These are phyloP conservation scores for Candida vartiovaarae DNA, from an alignment of 805 yeast genomes.

Conservation along the genomic window DNA sequence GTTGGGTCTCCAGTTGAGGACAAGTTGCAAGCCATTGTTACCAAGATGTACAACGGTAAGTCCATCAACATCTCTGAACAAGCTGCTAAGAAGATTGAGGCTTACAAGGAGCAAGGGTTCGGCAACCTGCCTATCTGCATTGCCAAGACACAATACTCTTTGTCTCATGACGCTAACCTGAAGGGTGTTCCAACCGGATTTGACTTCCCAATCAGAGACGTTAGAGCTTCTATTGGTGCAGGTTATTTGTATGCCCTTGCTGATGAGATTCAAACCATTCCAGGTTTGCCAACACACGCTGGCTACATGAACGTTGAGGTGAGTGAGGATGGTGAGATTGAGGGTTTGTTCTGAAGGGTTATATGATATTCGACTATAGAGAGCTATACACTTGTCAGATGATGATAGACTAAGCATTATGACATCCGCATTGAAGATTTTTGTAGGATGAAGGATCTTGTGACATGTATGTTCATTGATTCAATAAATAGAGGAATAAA, in stretches of 20 bases:
- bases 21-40: constrained; percentile 60
- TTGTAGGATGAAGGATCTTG: too few species aligned
- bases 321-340: constrained; percentile 72
- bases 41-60: constrained; percentile 72
- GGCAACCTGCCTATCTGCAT: constrained; percentile 75
- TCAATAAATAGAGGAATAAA: not conserved
- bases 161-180: constrained; percentile 74
- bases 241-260: constrained; percentile 82
- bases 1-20: constrained; percentile 59
- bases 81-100: constrained; percentile 63
- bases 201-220: constrained; percentile 74
- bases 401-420: too few species aligned
- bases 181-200: constrained; percentile 82
- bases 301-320: constrained; percentile 87
- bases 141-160: constrained; percentile 81
- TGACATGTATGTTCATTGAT: too few species aligned
- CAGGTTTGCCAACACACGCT: constrained; percentile 79
- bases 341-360: constrained; percentile 56
- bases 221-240: constrained; percentile 74
- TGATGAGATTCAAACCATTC: constrained; percentile 81
- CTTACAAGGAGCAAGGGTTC: constrained; percentile 68
- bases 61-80: constrained; percentile 61
- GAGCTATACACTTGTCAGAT: not conserved
- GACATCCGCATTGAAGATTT: too few species aligned
- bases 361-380: not conserved